Conservation (phyloP, 441 rosid genomes). For the Syzygium syzygioides region DNA sequence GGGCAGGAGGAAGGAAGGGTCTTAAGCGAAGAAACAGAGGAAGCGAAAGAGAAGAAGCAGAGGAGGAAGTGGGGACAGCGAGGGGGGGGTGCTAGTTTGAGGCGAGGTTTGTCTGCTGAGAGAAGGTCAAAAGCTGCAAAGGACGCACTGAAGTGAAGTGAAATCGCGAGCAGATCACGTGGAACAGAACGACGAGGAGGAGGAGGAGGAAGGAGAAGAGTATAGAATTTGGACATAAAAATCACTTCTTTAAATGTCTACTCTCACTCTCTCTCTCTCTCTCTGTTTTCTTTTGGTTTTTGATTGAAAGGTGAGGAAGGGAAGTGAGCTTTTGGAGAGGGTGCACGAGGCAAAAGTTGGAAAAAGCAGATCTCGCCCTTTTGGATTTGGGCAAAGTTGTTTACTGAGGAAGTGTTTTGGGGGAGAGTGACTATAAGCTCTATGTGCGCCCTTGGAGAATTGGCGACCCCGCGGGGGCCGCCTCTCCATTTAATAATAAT, state of each 20-base stretch:
- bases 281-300: not conserved
- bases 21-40: not conserved
- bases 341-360: not conserved
- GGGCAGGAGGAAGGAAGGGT: not conserved
- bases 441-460: not conserved
- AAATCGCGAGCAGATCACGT: slow-evolving; percentile 32
- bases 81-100: slow-evolving; percentile 19
- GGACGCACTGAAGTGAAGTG: slow-evolving; percentile 8
- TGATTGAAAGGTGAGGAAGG: not conserved
- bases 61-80: not conserved
- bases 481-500: not conserved
- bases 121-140: slow-evolving; percentile 65
- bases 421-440: not conserved
- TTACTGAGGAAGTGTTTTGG: not conserved
- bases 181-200: slow-evolving; percentile 10
- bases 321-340: not conserved
- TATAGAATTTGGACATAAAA: not conserved
- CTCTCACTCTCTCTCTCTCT: not conserved
- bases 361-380: not conserved
- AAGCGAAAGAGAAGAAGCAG: not conserved
- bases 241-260: not conserved
- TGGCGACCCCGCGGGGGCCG: not conserved
- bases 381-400: not conserved
- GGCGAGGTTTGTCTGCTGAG: slow-evolving; percentile 36
- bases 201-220: not conserved